Percentiles rank a stretch among this genome's conserved stretches.
Conservation (phyloP, 371 early-diverging fungal genomes). For the Chytridiales sp. region DNA sequence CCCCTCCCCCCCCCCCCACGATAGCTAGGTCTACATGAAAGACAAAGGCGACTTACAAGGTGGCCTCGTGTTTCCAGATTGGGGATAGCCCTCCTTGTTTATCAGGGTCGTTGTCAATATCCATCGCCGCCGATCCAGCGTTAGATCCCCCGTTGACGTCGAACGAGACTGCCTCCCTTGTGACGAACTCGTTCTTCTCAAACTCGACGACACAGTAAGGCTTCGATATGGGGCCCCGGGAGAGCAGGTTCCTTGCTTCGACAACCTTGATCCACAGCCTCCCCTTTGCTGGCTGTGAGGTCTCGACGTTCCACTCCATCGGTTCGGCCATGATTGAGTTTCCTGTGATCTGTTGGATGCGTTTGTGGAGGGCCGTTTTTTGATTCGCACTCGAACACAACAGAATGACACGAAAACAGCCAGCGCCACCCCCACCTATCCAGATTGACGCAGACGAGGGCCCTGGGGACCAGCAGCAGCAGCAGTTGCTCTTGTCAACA, state of each 20-base stretch:
- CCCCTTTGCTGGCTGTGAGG: constrained; percentile 31
- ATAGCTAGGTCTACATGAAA: background rate
- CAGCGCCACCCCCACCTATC: too few relatives aligned
- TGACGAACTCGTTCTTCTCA: constrained; percentile 51
- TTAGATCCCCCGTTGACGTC: background rate
- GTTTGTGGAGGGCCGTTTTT: too few relatives aligned
- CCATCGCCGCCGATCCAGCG: constrained; percentile 10
- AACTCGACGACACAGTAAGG: constrained; percentile 55
- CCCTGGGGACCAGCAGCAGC: too few relatives aligned
- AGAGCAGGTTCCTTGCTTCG: constrained; percentile 43
- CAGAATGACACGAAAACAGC: too few relatives aligned
- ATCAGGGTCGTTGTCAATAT: background rate
- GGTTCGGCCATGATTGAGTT: too few relatives aligned
- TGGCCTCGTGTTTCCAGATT: constrained; percentile 65
- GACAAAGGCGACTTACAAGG: constrained; percentile 55
- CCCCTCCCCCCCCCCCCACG: background rate
- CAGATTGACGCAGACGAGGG: too few relatives aligned
- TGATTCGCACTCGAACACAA: too few relatives aligned
- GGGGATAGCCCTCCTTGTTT: constrained; percentile 14
- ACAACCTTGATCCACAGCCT: constrained; percentile 49
- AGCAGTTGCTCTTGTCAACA: too few relatives aligned
- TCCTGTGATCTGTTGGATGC: too few relatives aligned
- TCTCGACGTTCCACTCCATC: constrained; percentile 22
- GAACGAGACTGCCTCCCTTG: constrained; percentile 23
- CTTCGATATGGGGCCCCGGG: background rate